Conservation (phyloP, 2,329 filamentous ascomycete genomes). For the Penicillium fuscoglaucum region DNA sequence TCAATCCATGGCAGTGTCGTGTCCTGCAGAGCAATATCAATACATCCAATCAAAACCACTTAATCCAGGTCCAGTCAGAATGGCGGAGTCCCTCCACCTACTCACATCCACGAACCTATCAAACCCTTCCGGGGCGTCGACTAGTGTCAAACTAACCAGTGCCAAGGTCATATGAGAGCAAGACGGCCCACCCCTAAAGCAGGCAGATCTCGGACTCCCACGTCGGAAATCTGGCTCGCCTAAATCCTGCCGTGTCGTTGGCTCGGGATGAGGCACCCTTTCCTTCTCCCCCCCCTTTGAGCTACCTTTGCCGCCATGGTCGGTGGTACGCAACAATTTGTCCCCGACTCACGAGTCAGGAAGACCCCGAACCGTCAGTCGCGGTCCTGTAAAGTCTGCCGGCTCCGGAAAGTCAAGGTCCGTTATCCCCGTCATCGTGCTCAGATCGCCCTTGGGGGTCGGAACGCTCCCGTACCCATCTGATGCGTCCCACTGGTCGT, state of each 20-base stretch:
- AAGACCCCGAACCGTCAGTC: constrained; percentile 36
- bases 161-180: background rate
- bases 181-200: constrained; percentile 8
- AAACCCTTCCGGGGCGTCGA: background rate
- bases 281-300: constrained; percentile 12
- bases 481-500: constrained; percentile 3
- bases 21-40: background rate
- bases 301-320: constrained; percentile 20
- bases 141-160: constrained; percentile 1
- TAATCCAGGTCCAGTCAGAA: background rate
- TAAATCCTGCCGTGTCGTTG: constrained; percentile 33
- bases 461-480: constrained; percentile 16
- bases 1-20: background rate
- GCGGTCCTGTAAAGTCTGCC: constrained; percentile 42
- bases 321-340: constrained; percentile 17
- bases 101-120: background rate
- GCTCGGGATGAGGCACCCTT: constrained; percentile 19
- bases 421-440: constrained; percentile 17
- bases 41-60: background rate
- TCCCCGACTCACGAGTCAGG: constrained; percentile 26
- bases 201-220: constrained; percentile 33
- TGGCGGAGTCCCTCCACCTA: background rate
- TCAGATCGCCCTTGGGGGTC: constrained; percentile 20
- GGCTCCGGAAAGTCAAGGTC: constrained; percentile 43
- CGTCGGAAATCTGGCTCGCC: constrained; percentile 31